A percentile compares a stretch with the other conserved stretches of the same genome.
These are phyloP conservation scores for Naegleria gruberi DNA, from an alignment of 208 protist species.

Conservation along the genomic window DNA sequence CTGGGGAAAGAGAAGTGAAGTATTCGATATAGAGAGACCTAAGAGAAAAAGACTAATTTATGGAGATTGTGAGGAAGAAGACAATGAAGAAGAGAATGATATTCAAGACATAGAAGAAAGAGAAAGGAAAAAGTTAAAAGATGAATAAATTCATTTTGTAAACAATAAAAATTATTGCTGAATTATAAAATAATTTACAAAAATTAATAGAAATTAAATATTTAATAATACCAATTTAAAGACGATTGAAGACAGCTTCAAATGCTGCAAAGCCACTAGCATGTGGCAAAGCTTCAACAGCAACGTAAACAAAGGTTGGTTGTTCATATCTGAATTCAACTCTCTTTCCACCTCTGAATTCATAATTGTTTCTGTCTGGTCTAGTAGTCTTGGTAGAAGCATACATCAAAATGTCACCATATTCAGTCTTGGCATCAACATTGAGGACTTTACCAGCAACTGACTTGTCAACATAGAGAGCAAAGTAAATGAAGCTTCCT, in stretches of 20 bases:
- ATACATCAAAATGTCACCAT: background rate
- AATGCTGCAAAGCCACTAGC: background rate
- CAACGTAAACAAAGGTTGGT: conserved; percentile 1
- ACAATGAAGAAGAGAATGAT: no score
- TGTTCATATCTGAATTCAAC: background rate
- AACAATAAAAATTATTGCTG: no score
- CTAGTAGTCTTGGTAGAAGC: background rate
- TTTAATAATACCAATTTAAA: background rate
- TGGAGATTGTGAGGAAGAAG: no score
- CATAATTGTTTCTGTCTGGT: background rate
- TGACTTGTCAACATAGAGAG: background rate
- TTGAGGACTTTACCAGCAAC: background rate
- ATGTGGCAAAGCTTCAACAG: background rate
- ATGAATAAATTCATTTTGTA: no score
- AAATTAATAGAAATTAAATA: no score
- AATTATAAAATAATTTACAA: no score
- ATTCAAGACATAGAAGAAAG: no score
- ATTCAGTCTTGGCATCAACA: background rate
- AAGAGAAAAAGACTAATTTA: no score
- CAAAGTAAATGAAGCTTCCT: background rate
- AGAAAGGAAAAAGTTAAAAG: no score
- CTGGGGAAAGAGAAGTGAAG: no score
- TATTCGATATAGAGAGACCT: no score
- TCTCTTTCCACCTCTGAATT: background rate
- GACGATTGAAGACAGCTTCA: background rate